These are phyloP conservation scores for Lactifluus echinatus DNA, from an alignment of 768 basidiomycete genomes.

Conservation along the genomic window DNA sequence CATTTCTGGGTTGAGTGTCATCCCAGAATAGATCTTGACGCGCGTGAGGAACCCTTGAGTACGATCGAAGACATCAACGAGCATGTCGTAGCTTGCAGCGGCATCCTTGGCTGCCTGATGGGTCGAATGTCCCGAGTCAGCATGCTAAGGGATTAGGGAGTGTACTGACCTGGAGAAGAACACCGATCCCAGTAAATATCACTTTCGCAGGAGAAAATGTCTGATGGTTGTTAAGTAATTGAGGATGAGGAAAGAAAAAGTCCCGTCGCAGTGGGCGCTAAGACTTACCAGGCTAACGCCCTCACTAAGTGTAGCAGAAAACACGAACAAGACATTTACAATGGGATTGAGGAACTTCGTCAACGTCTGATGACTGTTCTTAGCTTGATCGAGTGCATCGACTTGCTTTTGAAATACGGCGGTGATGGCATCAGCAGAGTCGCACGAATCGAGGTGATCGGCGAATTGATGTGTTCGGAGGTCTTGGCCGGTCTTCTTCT, in stretches of 20 bases:
- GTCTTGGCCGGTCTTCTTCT: neutral
- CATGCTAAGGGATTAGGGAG: neutral
- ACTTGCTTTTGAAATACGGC: neutral
- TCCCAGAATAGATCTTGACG: neutral
- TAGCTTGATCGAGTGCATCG: neutral
- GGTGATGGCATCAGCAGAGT: neutral
- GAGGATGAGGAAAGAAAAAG: too few species aligned
- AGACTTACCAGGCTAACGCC: neutral
- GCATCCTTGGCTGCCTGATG: neutral
- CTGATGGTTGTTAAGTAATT: neutral
- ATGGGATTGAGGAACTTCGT: neutral
- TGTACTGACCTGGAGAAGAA: neutral
- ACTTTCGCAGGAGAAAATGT: neutral
- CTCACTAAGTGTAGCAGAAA: neutral
- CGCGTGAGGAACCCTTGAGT: neutral
- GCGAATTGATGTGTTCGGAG: neutral
- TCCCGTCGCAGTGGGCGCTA: neutral
- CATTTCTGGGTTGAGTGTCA: neutral
- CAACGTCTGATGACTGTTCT: neutral
- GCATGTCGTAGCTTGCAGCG: neutral
- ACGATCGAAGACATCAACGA: neutral
- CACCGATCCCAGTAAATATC: neutral
- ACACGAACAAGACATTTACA: neutral
- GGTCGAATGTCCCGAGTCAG: neutral
- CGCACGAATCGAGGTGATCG: neutral